phyloP scores from a whole-genome alignment of 129 eudicot species.

The Chrysanthemum makinoi region DNA sequence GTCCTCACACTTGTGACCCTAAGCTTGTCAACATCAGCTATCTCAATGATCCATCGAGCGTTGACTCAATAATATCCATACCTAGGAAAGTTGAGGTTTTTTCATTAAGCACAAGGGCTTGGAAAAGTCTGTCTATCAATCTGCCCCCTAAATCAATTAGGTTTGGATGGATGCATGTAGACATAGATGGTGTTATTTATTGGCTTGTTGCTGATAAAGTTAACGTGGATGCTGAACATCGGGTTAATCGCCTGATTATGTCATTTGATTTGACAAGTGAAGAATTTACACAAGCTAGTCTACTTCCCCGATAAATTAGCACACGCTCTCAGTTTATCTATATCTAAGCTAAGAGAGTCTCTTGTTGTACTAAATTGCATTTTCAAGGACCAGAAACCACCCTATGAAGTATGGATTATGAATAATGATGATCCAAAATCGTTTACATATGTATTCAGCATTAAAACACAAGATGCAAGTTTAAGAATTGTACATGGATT shows the following conservation, averaged over 20 bases:
- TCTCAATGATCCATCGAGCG: not conserved
- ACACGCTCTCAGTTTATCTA: not conserved
- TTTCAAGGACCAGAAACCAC: not conserved
- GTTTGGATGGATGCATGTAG: not conserved
- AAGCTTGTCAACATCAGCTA: not conserved
- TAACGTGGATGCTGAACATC: not conserved
- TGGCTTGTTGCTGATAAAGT: not conserved
- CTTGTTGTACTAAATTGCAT: not conserved
- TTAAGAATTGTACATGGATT: not conserved
- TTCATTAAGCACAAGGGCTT: not conserved
- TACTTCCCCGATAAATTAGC: not conserved
- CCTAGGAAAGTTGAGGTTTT: not conserved
- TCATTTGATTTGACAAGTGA: not conserved
- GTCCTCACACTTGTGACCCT: conserved; percentile 5
- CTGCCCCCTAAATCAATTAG: not conserved
- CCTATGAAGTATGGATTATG: not conserved
- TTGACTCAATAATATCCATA: not conserved
- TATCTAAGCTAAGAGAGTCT: not conserved
- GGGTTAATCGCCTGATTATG: not conserved
- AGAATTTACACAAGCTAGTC: not conserved
- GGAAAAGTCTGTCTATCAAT: not conserved
- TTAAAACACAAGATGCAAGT: not conserved
- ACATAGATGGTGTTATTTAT: not conserved
- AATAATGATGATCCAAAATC: not conserved
- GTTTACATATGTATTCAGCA: not conserved